phyloP scores from a whole-genome alignment of 768 basidiomycete genomes.

The Daedaleopsis nitida region DNA sequence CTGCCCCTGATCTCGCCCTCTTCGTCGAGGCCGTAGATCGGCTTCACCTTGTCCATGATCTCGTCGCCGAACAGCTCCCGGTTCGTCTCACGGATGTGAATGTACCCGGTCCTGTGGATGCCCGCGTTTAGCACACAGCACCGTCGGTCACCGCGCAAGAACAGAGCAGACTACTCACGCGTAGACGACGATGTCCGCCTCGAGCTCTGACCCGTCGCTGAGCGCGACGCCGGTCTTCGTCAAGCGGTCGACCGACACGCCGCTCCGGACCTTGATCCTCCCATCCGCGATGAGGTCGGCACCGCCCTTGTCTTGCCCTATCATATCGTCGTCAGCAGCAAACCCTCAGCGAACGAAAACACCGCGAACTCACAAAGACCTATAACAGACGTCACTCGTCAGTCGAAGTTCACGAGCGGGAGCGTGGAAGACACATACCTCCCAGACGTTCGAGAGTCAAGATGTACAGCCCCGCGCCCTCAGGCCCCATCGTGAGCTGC shows the following conservation, averaged over 20 bases:
- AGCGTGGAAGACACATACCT: constrained; percentile 28
- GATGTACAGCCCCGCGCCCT: constrained; percentile 34
- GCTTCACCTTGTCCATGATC: constrained; percentile 31
- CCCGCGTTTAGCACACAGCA: not conserved
- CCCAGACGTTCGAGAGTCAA: constrained; percentile 34
- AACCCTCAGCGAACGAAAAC: not conserved
- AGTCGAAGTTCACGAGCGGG: not conserved
- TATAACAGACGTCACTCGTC: not conserved
- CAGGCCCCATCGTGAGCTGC: constrained; percentile 36
- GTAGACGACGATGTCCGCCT: constrained; percentile 35
- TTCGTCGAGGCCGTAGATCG: constrained; percentile 42
- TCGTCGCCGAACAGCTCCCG: constrained; percentile 39
- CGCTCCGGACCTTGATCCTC: constrained; percentile 23
- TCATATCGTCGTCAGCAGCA: not conserved
- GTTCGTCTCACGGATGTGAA: constrained; percentile 33
- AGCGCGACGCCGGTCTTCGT: constrained; percentile 29
- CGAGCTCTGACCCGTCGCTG: constrained; percentile 28
- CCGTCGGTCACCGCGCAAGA: not conserved
- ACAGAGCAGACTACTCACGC: constrained; percentile 19
- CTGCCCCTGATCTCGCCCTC: constrained; percentile 42
- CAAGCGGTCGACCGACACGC: constrained; percentile 16
- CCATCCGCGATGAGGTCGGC: constrained; percentile 24
- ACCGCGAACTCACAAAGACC: constrained; percentile 4
- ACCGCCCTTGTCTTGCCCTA: constrained; percentile 27
- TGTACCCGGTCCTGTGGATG: constrained; percentile 35